Evolutionary conservation across 768 basidiomycete genomes (phyloP), one percentile per base, ranked within the genome.

Genomic region (Leccinum ochraceum): DNA sequence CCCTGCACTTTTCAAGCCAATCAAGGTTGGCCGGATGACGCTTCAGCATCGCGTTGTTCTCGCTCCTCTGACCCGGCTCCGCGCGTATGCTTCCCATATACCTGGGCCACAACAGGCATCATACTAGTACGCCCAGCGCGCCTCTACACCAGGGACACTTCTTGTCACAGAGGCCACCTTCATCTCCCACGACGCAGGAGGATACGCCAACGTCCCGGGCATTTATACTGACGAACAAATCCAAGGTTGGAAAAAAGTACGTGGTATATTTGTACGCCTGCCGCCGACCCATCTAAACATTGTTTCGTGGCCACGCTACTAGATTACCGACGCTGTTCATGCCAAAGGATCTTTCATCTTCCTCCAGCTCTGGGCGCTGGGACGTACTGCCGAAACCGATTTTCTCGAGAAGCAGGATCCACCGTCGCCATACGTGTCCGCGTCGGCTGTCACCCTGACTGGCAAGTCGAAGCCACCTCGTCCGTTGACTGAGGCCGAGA

Each of bases 361-460:
- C 30, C 51, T 52, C 1, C 28, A 52, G 30, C 51, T 52, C 4
- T 11, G 85, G 77, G 83, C 86, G 0, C 67, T 84, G 6, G 89
- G 89, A 0, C 81, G 86, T 1, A 61, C 76, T 0, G 82, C 83
- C 0, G 57, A 70, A 4, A 61, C 72, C 3, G 64, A 65, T 0
- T 53, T 76, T 46, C 71, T 86, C 1, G 65, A 64, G 6, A 66
- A 78, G 53, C 77, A 80, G 52, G 73, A 77, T 55, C 67, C 62
- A 4, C 63, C 60, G 42, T 74, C 72, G 17, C 70, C 69, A 4
- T 73, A 74, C 58, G 69, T 77, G 58, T 69, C 75, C 17, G 70
- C 77, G 9, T 78, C 78, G 1, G 51, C 69, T 6, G 71, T 78
- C 48, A 62, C 66, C 0, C 58, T 75, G 6, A 61, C 63, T 0